phyloP scores from a whole-genome alignment of 768 basidiomycete species.

The Hericium rajendrae region DNA sequence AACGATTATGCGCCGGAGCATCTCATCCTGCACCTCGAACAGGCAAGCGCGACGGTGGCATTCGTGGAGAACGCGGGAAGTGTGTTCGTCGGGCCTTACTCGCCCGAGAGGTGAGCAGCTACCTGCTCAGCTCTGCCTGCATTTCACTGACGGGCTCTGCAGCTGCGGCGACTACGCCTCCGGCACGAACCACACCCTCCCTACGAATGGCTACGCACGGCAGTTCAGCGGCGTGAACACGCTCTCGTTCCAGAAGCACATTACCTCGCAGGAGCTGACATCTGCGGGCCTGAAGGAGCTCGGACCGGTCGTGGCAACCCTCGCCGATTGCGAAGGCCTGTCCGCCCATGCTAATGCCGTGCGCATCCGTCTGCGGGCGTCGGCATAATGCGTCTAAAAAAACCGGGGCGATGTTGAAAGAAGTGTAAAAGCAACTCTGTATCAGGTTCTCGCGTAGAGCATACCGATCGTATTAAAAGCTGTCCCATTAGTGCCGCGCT shows the following conservation, averaged over 20 bases:
- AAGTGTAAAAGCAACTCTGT: no score
- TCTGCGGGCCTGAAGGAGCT: slow-evolving; percentile 61
- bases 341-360: slow-evolving; percentile 96
- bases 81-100: slow-evolving; percentile 90
- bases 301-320: slow-evolving; percentile 79
- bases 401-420: no score
- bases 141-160: slow-evolving; percentile 4
- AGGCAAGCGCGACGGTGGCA: slow-evolving; percentile 55
- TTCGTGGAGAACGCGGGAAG: slow-evolving; percentile 88
- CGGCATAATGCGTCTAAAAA: not conserved
- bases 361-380: slow-evolving; percentile 53
- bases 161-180: slow-evolving; percentile 99
- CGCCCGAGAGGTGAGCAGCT: slow-evolving; percentile 80
- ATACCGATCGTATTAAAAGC: no score
- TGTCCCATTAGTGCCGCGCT: no score
- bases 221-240: slow-evolving; percentile 99
- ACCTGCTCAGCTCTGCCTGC: not conserved
- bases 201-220: slow-evolving; percentile 92
- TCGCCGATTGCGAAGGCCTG: slow-evolving; percentile 93
- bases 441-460: no score
- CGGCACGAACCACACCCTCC: slow-evolving; percentile 96
- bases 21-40: slow-evolving; percentile 80
- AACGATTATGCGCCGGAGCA: slow-evolving; percentile 99
- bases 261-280: slow-evolving; percentile 92
- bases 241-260: slow-evolving; percentile 95